These are phyloP conservation scores for Collybiopsis confluens DNA, from an alignment of 768 basidiomycete species.

Conservation along the genomic window DNA sequence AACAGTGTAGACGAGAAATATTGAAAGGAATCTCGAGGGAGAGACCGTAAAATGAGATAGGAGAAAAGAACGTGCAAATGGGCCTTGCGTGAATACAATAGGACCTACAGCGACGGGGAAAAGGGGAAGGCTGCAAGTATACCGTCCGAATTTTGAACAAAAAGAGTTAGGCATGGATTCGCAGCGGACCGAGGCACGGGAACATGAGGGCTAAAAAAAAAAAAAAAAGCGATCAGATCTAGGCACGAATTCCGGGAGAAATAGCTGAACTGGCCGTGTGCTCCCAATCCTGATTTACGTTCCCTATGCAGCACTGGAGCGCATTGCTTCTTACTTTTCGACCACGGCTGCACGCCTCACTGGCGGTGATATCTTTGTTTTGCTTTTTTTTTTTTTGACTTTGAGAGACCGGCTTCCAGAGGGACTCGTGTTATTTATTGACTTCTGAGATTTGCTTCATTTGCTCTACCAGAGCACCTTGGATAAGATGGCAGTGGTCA, in stretches of 20 bases:
- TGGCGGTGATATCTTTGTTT: no score
- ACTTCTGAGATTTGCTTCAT: no score
- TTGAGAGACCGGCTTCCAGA: no score
- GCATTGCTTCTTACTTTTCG: no score
- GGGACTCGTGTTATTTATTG: no score
- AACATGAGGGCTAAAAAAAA: background rate
- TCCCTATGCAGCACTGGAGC: no score
- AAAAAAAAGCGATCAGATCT: background rate
- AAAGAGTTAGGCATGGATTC: background rate
- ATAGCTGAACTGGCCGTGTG: no score
- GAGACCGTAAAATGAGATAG: background rate
- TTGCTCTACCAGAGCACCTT: no score
- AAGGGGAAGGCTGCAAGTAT: background rate
- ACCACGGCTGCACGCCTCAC: no score
- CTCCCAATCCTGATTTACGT: no score
- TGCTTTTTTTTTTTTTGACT: no score
- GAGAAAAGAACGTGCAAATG: background rate
- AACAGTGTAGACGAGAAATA: background rate
- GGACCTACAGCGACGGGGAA: slow-evolving; percentile 4
- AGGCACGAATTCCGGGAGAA: background rate
- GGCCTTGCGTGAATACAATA: background rate
- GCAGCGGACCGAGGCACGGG: background rate
- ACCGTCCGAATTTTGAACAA: background rate
- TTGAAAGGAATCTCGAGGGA: background rate
- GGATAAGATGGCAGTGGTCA: no score